Evolutionary conservation across 192 early-diverging fungal genomes (phyloP), one percentile per base, ranked within the genome.

Genomic region (Podila epicladia): DNA sequence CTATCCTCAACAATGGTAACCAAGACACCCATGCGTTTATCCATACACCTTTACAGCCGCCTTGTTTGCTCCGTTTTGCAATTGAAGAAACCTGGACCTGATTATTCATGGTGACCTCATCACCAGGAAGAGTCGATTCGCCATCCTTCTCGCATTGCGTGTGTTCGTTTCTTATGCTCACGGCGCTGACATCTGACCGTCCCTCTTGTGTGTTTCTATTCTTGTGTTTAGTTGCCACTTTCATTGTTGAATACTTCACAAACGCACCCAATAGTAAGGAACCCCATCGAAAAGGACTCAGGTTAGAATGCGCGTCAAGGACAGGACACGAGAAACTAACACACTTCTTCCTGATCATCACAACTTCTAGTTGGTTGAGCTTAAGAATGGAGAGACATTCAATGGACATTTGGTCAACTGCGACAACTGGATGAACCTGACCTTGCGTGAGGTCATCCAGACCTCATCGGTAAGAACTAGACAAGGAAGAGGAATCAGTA

Each of bases 381-480:
- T 99, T 62, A 99, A 99, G 80, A 96, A 93, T 82, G 97, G 97
- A 77, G 97, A 98, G 82, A 97, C 98, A 31, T 99, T 97, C 84
- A 98, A 97, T 78, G 98, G 98, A 13, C 96, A 97, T 86, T 91
- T 99, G 85, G 95, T 95, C 64, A 95, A 92, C 74, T 98, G 96
- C 86, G 95, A 98, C 83, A 95, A 95, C 73, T 98, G 95, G 90
- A 99, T 98, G 98, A 99, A 99, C 85, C 87, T 99, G 76, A 95
- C 93, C 48, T 86, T 99, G 29, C 91, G 94, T 64, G 96, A 98
- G 78, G 97, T 98, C 26, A 97, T 98, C 73, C 93, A 94, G 82
- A 99, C 97, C 0, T 92, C 91, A 0, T 92, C 95, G 38, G 91
- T 92, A 92, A 73, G 85, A 33, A 41, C 13, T 31, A 45, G 13